These are phyloP conservation scores for Lentinula lateritia DNA, from an alignment of 768 basidiomycete genomes.

Conservation along the genomic window DNA sequence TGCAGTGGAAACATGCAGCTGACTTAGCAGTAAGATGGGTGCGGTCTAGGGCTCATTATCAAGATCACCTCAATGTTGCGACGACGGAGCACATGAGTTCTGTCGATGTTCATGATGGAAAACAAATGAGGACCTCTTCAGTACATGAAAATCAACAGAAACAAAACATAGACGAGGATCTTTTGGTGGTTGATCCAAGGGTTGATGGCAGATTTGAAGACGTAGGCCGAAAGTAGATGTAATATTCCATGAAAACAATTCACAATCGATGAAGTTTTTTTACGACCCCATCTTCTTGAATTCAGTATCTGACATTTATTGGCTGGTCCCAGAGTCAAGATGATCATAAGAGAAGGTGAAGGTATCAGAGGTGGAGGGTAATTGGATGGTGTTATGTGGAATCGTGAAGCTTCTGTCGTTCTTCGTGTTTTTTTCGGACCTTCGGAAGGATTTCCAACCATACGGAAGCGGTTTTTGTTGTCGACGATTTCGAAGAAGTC, in stretches of 20 bases:
- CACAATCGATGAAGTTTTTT: neutral
- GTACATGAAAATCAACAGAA: neutral
- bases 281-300: too few relatives aligned
- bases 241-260: neutral
- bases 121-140: slow-evolving; percentile 26
- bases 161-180: slow-evolving; percentile 31
- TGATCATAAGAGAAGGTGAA: too few relatives aligned
- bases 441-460: too few relatives aligned
- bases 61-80: slow-evolving; percentile 53
- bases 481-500: too few relatives aligned
- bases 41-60: slow-evolving; percentile 49
- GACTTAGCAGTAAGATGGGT: slow-evolving; percentile 34
- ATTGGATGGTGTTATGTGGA: too few relatives aligned
- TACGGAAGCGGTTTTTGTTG: too few relatives aligned
- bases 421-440: too few relatives aligned
- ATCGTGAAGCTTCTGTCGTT: too few relatives aligned
- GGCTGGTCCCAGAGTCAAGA: too few relatives aligned
- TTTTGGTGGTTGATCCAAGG: slow-evolving; percentile 38
- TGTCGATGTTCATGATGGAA: slow-evolving; percentile 72
- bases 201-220: neutral
- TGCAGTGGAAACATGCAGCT: slow-evolving; percentile 46
- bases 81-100: slow-evolving; percentile 70
- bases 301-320: too few relatives aligned
- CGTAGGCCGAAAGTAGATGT: neutral
- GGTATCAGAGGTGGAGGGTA: too few relatives aligned